Percentiles rank a stretch among this genome's conserved stretches.
Conservation (phyloP, 768 basidiomycete species). For the Boletus tomentosulus region DNA sequence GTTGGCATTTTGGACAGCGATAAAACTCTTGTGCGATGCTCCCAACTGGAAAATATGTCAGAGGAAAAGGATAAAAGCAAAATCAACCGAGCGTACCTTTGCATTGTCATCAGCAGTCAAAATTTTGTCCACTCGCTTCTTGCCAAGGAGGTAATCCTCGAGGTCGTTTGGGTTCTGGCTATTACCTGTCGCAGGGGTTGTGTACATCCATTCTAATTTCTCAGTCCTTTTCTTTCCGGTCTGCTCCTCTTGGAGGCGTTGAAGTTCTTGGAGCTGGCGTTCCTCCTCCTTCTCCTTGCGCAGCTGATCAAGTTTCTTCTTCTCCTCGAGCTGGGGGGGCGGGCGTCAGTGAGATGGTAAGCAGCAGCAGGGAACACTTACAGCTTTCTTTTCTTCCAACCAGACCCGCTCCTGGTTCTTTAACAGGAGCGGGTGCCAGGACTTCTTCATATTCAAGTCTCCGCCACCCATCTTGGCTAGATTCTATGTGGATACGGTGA, state of each 20-base stretch:
- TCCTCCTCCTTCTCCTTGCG: constrained; percentile 98
- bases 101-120: constrained; percentile 89
- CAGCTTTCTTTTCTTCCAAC: constrained; percentile 97
- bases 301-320: constrained; percentile 95
- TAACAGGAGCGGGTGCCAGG: constrained; percentile 97
- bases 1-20: constrained; percentile 94
- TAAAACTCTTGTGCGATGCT: constrained; percentile 87
- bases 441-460: constrained; percentile 99
- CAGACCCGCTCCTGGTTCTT: constrained; percentile 99
- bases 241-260: constrained; percentile 90
- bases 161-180: constrained; percentile 85
- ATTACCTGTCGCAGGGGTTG: constrained; percentile 92
- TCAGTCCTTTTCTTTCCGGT: constrained; percentile 94
- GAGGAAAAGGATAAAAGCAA: not conserved
- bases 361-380: constrained; percentile 36
- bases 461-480: constrained; percentile 90
- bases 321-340: constrained; percentile 82
- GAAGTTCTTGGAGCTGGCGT: constrained; percentile 92
- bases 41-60: constrained; percentile 52
- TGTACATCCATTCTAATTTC: constrained; percentile 99
- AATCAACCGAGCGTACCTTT: constrained; percentile 48
- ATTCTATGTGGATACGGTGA: constrained; percentile 11
- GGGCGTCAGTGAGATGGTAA: constrained; percentile 8
- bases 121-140: constrained; percentile 97
- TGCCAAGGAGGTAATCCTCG: constrained; percentile 95